A percentile compares a stretch with the other conserved stretches of the same genome.
These are phyloP conservation scores for Saccharomyces hybrid DNA, from an alignment of 1,139 yeast genomes.

Conservation along the genomic window DNA sequence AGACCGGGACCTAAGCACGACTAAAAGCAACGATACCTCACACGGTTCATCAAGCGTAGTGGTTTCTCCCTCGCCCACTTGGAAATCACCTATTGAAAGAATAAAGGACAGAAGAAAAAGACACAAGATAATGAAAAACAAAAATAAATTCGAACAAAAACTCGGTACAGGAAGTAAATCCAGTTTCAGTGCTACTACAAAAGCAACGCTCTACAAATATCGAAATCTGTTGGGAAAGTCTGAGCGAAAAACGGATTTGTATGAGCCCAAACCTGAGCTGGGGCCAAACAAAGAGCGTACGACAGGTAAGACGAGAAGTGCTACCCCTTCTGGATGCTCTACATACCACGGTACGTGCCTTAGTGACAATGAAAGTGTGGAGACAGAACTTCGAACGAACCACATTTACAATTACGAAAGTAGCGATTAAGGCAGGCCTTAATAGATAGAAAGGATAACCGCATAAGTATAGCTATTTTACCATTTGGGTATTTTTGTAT, in stretches of 20 bases:
- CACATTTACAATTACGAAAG: conserved; percentile 15
- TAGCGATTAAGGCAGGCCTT: conserved; percentile 2
- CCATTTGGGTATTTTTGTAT: not conserved
- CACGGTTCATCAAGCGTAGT: not conserved
- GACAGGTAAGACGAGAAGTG: not conserved
- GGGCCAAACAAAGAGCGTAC: not conserved
- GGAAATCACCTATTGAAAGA: conserved; percentile 13
- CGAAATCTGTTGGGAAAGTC: not conserved
- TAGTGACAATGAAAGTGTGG: conserved; percentile 12
- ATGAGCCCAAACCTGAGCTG: not conserved
- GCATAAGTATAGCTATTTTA: not conserved
- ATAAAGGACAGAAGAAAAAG: conserved; percentile 6
- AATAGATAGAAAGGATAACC: not conserved
- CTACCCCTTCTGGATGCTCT: not conserved
- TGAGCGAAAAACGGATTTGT: not conserved
- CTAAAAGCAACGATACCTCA: not conserved
- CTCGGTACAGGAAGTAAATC: not conserved
- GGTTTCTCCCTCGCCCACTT: conserved; percentile 11
- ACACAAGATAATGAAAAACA: not conserved
- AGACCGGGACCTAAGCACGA: not conserved
- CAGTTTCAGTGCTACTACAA: not conserved
- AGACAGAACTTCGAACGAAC: conserved; percentile 18
- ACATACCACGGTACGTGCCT: not conserved
- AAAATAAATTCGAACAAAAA: not conserved
- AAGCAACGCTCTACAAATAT: not conserved